Conservation (phyloP, 495 filamentous ascomycete species). For the Talaromyces adpressus region DNA sequence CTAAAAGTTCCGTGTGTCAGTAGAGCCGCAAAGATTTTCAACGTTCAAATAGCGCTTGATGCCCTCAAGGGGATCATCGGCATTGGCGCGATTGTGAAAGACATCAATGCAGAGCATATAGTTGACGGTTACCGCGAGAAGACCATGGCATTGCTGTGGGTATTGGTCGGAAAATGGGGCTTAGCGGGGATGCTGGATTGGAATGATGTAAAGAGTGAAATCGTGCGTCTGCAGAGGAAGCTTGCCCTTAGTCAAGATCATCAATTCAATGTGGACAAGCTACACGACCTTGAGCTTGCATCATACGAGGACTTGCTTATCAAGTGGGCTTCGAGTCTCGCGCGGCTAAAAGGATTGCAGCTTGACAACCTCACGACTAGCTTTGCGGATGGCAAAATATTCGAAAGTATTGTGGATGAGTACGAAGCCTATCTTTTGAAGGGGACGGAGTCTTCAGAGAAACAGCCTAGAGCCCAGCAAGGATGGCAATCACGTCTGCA, state of each 20-base stretch:
- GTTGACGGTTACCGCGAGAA: slow-evolving; percentile 63
- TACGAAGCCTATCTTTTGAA: slow-evolving; percentile 39
- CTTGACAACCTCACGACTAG: slow-evolving; percentile 53
- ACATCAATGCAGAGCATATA: slow-evolving; percentile 52
- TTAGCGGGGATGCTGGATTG: slow-evolving; percentile 48
- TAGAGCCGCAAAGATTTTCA: slow-evolving; percentile 53
- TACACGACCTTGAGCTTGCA: slow-evolving; percentile 18
- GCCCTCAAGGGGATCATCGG: slow-evolving; percentile 39
- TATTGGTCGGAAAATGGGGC: slow-evolving; percentile 51
- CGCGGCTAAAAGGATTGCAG: slow-evolving; percentile 33
- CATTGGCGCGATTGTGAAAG: slow-evolving; percentile 22
- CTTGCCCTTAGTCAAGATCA: slow-evolving; percentile 11
- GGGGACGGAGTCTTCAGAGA: neutral
- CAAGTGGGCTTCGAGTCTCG: slow-evolving; percentile 48
- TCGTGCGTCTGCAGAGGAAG: slow-evolving; percentile 31
- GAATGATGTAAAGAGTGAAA: slow-evolving; percentile 46
- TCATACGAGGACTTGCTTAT: slow-evolving; percentile 38
- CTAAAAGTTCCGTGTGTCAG: slow-evolving; percentile 54
- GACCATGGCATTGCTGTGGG: slow-evolving; percentile 57
- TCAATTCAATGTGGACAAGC: slow-evolving; percentile 13
- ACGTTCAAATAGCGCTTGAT: slow-evolving; percentile 51
- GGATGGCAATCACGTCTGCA: slow-evolving; percentile 22
- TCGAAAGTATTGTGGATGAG: slow-evolving; percentile 52
- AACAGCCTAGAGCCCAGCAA: neutral
- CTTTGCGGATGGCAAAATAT: slow-evolving; percentile 51